Percentiles rank a stretch among this genome's conserved stretches.
These are phyloP conservation scores for Plantago ovata DNA, from an alignment of 257 asterid genomes.

Conservation along the genomic window DNA sequence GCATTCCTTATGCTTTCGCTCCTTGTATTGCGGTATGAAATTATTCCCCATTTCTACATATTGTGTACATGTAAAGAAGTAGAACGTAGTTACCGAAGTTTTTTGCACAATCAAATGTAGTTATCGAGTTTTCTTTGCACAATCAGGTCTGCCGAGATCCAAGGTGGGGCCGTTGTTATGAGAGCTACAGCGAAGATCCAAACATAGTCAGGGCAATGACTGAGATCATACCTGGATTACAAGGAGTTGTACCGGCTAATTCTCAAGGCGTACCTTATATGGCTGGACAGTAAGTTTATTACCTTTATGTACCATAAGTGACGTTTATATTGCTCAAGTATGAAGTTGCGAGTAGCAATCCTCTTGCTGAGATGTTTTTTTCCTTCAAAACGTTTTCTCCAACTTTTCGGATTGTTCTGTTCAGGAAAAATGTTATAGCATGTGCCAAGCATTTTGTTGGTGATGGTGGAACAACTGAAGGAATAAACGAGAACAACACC, in stretches of 20 bases:
- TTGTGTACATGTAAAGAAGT: too few relatives aligned
- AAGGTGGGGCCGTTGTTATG: slow-evolving; percentile 86
- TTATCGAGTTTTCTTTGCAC: too few relatives aligned
- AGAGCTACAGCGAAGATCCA: slow-evolving; percentile 75
- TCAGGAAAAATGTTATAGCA: slow-evolving; percentile 38
- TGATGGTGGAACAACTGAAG: slow-evolving; percentile 49
- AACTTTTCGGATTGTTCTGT: background rate
- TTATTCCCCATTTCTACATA: too few relatives aligned
- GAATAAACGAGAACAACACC: slow-evolving; percentile 37
- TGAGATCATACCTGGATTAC: slow-evolving; percentile 67
- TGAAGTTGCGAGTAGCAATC: too few relatives aligned
- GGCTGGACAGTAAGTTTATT: slow-evolving; percentile 54
- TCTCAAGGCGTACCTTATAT: slow-evolving; percentile 60
- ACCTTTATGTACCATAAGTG: background rate
- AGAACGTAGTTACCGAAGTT: too few relatives aligned
- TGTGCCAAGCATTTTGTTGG: slow-evolving; percentile 51
- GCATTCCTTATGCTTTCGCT: slow-evolving; percentile 17
- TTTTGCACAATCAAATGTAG: too few relatives aligned
- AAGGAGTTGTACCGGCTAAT: slow-evolving; percentile 54
- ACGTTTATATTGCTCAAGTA: too few relatives aligned
- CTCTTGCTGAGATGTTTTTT: background rate
- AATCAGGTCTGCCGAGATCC: slow-evolving; percentile 80
- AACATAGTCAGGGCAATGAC: slow-evolving; percentile 61
- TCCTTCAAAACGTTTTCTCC: background rate
- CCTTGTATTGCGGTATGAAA: slow-evolving; percentile 19